phyloP scores from a whole-genome alignment of 2,329 filamentous ascomycete genomes.

The Trichoderma sp. region DNA sequence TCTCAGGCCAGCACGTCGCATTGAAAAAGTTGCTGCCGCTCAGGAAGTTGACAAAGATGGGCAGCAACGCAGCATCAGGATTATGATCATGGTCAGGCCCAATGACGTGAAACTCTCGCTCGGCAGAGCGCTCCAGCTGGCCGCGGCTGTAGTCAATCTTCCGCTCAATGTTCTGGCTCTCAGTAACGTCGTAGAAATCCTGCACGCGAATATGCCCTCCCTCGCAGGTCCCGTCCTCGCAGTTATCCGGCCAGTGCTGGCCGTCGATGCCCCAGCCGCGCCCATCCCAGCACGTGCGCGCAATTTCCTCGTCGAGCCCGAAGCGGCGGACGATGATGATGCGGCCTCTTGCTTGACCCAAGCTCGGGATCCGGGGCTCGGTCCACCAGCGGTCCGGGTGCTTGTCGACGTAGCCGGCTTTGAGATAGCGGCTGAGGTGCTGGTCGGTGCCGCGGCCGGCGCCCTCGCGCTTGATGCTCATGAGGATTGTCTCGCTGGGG shows the following conservation, averaged over 20 bases:
- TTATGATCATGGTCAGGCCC: conserved; percentile 28
- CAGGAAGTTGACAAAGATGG: conserved; percentile 87
- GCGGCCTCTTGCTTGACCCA: conserved; percentile 77
- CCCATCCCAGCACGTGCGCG: conserved; percentile 46
- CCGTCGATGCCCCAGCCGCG: conserved; percentile 59
- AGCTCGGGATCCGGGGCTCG: conserved; percentile 68
- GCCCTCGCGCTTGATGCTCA: conserved; percentile 90
- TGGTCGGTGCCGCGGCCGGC: conserved; percentile 75
- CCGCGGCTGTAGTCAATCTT: conserved; percentile 74
- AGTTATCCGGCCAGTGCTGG: conserved; percentile 81
- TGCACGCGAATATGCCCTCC: conserved; percentile 80
- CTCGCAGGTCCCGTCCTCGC: conserved; percentile 66
- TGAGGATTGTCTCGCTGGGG: conserved; percentile 76
- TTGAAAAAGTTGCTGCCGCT: conserved; percentile 95
- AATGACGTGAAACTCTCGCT: conserved; percentile 46
- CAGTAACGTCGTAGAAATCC: conserved; percentile 88
- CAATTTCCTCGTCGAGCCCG: conserved; percentile 55
- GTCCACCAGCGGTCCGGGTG: conserved; percentile 70
- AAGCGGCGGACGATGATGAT: conserved; percentile 85
- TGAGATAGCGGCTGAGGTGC: conserved; percentile 71
- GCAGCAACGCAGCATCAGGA: conserved; percentile 40
- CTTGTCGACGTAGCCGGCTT: conserved; percentile 64
- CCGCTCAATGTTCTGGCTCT: conserved; percentile 70
- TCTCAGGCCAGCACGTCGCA: conserved; percentile 86
- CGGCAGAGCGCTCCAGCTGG: conserved; percentile 71